phyloP scores from a whole-genome alignment of 2,329 filamentous ascomycete genomes.

The Aureobasidium sp. region DNA sequence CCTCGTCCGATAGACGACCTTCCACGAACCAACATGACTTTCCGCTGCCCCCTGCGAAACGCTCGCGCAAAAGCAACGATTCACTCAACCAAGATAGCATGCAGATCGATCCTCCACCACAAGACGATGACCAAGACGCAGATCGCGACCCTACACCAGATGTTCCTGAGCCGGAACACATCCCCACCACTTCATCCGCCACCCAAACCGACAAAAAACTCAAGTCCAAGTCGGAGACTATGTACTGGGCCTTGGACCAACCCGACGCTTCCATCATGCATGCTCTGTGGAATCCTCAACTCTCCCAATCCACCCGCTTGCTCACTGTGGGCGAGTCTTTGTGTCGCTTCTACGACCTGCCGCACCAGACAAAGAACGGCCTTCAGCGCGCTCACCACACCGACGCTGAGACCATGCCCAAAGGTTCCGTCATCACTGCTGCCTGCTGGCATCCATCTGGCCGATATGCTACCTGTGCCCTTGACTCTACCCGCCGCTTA shows the following conservation, averaged over 20 bases:
- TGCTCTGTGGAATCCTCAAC: conserved; percentile 26
- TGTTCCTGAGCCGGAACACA: neutral
- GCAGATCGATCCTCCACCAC: conserved; percentile 36
- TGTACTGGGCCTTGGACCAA: conserved; percentile 28
- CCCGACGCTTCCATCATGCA: conserved; percentile 25
- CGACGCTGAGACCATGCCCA: conserved; percentile 24
- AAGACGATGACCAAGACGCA: conserved; percentile 21
- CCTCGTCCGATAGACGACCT: neutral
- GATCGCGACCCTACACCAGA: conserved; percentile 22
- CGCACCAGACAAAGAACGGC: conserved; percentile 12
- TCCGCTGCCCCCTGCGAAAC: conserved; percentile 27
- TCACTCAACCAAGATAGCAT: conserved; percentile 39
- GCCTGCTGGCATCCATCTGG: conserved; percentile 30
- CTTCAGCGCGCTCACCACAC: conserved; percentile 15
- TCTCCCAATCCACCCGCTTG: conserved; percentile 21
- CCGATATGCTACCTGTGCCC: conserved; percentile 25
- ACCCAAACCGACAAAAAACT: conserved; percentile 30
- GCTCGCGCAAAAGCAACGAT: conserved; percentile 26
- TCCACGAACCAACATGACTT: conserved; percentile 23
- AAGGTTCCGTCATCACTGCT: conserved; percentile 26
- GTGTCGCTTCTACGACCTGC: conserved; percentile 29
- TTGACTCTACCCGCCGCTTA: conserved; percentile 19
- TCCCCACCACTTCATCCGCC: conserved; percentile 13
- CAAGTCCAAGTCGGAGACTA: conserved; percentile 28
- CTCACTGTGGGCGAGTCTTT: conserved; percentile 29